Evolutionary conservation across 441 rosid species (phyloP).

Genomic region (Mallotus japonicus): DNA sequence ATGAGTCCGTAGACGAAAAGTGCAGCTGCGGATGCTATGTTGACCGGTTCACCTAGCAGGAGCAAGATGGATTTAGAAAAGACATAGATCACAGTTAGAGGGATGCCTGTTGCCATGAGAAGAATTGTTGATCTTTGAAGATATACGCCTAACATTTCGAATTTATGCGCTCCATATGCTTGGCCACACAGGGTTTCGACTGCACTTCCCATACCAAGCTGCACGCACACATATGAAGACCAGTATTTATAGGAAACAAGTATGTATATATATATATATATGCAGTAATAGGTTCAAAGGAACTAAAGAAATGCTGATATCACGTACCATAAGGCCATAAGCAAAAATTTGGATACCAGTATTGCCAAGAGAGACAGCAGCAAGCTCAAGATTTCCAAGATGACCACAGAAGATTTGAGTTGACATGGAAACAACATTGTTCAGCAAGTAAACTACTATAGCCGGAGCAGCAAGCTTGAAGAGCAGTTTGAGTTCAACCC

Average conservation of each 20-base stretch:
- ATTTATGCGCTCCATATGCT: constrained; percentile 67
- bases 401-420: constrained; percentile 53
- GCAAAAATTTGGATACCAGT: constrained; percentile 42
- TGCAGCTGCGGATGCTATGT: constrained; percentile 39
- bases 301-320: too few species aligned
- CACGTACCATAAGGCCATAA: constrained; percentile 62
- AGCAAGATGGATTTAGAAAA: constrained; percentile 40
- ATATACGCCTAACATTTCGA: constrained; percentile 63
- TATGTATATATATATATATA: too few species aligned
- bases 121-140: constrained; percentile 65
- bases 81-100: constrained; percentile 34
- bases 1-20: constrained; percentile 48
- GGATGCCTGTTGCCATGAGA: constrained; percentile 46
- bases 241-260: too few species aligned
- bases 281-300: too few species aligned
- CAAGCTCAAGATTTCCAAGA: constrained; percentile 40
- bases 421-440: constrained; percentile 48
- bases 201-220: constrained; percentile 94
- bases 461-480: constrained; percentile 58
- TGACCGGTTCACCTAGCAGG: constrained; percentile 36
- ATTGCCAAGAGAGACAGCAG: constrained; percentile 39
- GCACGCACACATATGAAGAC: constrained; percentile 1
- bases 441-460: constrained; percentile 51
- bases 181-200: constrained; percentile 83
- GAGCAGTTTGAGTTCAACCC: constrained; percentile 52